A percentile compares a stretch with the other conserved stretches of the same genome.
Conservation (phyloP, 108 stramenopile genomes). For the Fistulifera pelliculosa region DNA sequence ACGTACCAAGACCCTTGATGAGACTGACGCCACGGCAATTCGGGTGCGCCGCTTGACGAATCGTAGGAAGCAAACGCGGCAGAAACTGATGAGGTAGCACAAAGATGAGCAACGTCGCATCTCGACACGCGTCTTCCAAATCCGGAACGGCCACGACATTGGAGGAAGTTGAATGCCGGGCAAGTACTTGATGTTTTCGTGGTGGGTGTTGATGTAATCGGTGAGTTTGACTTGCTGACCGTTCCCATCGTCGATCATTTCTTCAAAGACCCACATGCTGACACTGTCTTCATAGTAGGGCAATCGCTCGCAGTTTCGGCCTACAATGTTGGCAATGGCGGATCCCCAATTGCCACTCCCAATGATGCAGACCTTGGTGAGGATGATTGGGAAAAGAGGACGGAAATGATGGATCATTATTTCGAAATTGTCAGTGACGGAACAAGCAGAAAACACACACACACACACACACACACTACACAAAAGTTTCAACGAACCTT, state of each 20-base stretch:
- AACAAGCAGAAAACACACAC: no score
- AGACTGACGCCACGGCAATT: conserved; percentile 76
- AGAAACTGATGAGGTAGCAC: conserved; percentile 95
- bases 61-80: conserved; percentile 60
- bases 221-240: conserved; percentile 49
- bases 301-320: conserved; percentile 63
- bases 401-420: no score
- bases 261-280: conserved; percentile 95
- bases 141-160: conserved; percentile 86
- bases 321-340: conserved; percentile 82
- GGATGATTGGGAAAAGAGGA: conserved; percentile 13
- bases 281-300: conserved; percentile 62
- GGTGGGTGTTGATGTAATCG: conserved; percentile 83
- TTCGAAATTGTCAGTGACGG: no score
- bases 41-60: conserved; percentile 53
- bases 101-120: conserved; percentile 87
- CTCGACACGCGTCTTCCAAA: conserved; percentile 68
- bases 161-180: conserved; percentile 81
- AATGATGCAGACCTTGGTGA: conserved; percentile 79
- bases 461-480: no score
- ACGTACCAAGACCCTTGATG: conserved; percentile 74
- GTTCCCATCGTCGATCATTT: conserved; percentile 28
- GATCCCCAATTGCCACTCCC: conserved; percentile 93
- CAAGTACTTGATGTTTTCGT: conserved; percentile 96
- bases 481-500: no score